A percentile compares a stretch with the other conserved stretches of the same genome.
Evolutionary conservation across 2,329 filamentous ascomycete genomes (phyloP).

Genomic region (Fusarium guadeloupense): DNA sequence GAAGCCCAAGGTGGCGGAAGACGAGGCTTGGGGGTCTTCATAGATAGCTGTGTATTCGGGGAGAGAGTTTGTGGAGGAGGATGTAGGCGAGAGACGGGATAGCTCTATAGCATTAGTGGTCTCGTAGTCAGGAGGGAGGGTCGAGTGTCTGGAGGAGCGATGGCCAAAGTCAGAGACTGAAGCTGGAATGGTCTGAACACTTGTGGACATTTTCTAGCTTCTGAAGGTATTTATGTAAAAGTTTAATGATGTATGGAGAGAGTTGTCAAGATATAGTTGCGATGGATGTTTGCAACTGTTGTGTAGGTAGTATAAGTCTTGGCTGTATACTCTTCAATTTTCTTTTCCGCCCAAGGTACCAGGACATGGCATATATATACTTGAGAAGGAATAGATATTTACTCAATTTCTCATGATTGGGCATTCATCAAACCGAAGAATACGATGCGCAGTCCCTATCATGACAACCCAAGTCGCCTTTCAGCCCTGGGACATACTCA

Average conservation of each 20-base stretch:
- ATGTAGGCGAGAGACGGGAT: slow-evolving; percentile 36
- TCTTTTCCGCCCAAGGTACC: background rate
- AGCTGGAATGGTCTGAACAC: background rate
- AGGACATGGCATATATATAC: slow-evolving; percentile 15
- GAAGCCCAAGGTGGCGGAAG: slow-evolving; percentile 46
- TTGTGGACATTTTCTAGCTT: slow-evolving; percentile 18
- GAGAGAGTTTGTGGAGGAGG: slow-evolving; percentile 42
- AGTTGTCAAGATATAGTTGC: background rate
- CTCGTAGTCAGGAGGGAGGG: slow-evolving; percentile 46
- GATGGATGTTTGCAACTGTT: too few species aligned
- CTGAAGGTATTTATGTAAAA: background rate
- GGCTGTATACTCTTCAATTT: background rate
- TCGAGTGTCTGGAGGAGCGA: slow-evolving; percentile 21
- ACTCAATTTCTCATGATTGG: background rate
- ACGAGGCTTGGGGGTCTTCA: background rate
- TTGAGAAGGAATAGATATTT: background rate
- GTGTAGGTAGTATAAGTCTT: background rate
- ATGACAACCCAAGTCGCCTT: slow-evolving; percentile 18
- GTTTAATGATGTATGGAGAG: background rate
- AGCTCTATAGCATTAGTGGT: slow-evolving; percentile 39
- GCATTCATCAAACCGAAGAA: slow-evolving; percentile 24
- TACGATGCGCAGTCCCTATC: slow-evolving; percentile 12
- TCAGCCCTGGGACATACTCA: slow-evolving; percentile 19
- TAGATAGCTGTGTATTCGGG: slow-evolving; percentile 40
- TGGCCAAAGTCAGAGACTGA: slow-evolving; percentile 1